Evolutionary conservation across 202 grass and related monocot species (phyloP), one percentile per base, ranked within the genome.

Genomic region (Tripidium arundinaceum): DNA sequence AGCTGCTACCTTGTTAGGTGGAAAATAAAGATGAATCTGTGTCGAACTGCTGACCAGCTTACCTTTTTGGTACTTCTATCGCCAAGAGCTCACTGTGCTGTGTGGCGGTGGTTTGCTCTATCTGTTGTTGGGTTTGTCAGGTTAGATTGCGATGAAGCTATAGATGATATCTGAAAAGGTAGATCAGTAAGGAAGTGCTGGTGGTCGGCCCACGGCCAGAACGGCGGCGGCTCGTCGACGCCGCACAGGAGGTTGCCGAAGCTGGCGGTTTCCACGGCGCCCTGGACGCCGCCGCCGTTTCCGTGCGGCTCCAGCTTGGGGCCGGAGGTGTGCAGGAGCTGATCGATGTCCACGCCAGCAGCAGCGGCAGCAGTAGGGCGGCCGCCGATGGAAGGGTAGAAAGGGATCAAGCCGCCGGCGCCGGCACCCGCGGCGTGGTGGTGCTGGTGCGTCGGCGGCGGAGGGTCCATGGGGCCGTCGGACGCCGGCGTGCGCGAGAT

Each of bases 161-260:
- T n/a, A n/a, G n/a, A n/a, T n/a, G n/a, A n/a, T n/a, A n/a, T n/a
- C n/a, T n/a, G n/a, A n/a, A n/a, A n/a, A n/a, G n/a, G n/a, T n/a
- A n/a, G n/a, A n/a, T n/a, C n/a, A n/a, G n/a, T n/a, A n/a, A n/a
- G n/a, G 82, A 99, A 99, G 37, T 91, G 88, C 76, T 89, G 90
- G 77, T 99, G 90, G 62, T 99, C 92, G 2, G 96, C 47, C 96
- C 96, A 99, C 12, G 96, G 70, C 96, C 96, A 99, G 85, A 99
- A 99, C 0, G 84, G 82, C 27, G 96, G 77, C 24, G 90, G 90
- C 75, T 99, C 96, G 62, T 91, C 90, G 76, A 96, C 87, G 65
- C 83, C 86, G 78, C 96, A 93, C 21, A 99, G 74, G 40, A 99
- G 86, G 85, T 86, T 99, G 83, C 92, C 90, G 72, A 93, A 91